Base-by-base conservation (phyloP, 2,329 filamentous ascomycete species). In the Apiospora hydei region DNA sequence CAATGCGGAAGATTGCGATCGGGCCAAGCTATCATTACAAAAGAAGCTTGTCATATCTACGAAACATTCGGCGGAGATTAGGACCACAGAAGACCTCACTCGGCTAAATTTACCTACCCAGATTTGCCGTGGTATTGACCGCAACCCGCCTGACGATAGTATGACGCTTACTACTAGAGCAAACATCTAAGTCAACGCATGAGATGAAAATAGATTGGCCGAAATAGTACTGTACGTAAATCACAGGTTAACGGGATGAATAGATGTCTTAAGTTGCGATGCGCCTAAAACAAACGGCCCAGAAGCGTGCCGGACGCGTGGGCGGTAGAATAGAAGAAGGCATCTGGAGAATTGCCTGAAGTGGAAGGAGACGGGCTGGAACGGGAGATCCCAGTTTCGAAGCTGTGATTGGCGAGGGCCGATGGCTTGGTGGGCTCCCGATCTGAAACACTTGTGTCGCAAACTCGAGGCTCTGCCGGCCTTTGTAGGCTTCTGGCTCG, bases 381-480 rank as follows among this genome's bases (percentile, higher is more conserved):
- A 38, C 53, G 16, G 53, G 30, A 16, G 53, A 61, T 61, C 53
- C 53, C 30, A 38, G 53, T 61, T 61, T 61, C 53, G 53, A 61
- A 61, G 30, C 38, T 21, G 30, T 61, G 30, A 61, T 61, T 61
- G 53, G 53, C 30, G 30, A 38, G 34, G 53, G 10, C 30, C 30
- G 30, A 61, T 21, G 30, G 21, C 53, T 61, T 61, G 53, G 53
- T 6, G 34, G 34, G 26, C 51, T 30, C 51, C 53, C 53, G 53
- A 61, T 61, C 53, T 61, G 53, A 61, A 61, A 61, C 53, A 61
- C 53, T 38, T 13, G 30, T 61, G 53, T 61, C 53, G 53, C 53
- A 61, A 38, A 38, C 18, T 61, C 30, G 53, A 38, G 53, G 53
- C 53, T 61, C 53, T 61, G 53, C 53, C 30, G 21, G 53, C 53